Percentiles rank a stretch among this genome's conserved stretches.
These are phyloP conservation scores for Metarhizium brunneum DNA, from an alignment of 2,329 filamentous ascomycete genomes.

Conservation along the genomic window DNA sequence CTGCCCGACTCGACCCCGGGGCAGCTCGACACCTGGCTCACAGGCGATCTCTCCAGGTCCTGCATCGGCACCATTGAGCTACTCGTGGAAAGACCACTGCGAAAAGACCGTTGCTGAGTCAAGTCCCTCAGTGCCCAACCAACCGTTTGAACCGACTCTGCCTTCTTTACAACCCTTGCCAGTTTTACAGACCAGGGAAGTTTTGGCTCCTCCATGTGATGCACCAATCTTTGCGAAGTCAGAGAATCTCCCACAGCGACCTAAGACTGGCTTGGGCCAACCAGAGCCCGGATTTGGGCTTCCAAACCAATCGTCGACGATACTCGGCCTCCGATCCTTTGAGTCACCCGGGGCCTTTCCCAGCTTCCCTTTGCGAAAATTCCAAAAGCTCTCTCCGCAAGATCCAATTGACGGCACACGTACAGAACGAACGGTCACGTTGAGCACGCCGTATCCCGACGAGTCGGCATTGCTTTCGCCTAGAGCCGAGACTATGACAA, in stretches of 20 bases:
- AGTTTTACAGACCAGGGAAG: not conserved
- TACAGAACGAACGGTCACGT: slow-evolving; percentile 25
- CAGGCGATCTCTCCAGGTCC: slow-evolving; percentile 51
- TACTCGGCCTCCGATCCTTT: slow-evolving; percentile 23
- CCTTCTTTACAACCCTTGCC: not conserved
- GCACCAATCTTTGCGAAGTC: slow-evolving; percentile 9
- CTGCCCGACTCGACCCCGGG: slow-evolving; percentile 37
- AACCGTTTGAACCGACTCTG: not conserved
- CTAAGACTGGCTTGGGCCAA: slow-evolving; percentile 23
- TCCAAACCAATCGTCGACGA: slow-evolving; percentile 17
- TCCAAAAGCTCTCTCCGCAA: slow-evolving; percentile 3
- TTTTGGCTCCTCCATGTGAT: slow-evolving; percentile 2
- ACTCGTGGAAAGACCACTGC: slow-evolving; percentile 44
- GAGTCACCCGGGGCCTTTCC: slow-evolving; percentile 11
- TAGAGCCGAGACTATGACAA: slow-evolving; percentile 62
- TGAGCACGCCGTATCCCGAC: slow-evolving; percentile 25
- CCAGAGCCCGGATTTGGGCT: slow-evolving; percentile 7
- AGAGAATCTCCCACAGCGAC: slow-evolving; percentile 17
- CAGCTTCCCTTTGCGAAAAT: slow-evolving; percentile 4
- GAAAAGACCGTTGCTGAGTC: slow-evolving; percentile 16
- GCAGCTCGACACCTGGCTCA: slow-evolving; percentile 42
- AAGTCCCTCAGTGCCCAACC: not conserved
- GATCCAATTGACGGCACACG: slow-evolving; percentile 10
- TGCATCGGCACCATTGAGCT: slow-evolving; percentile 56
- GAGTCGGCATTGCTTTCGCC: slow-evolving; percentile 60